A percentile compares a stretch with the other conserved stretches of the same genome.
Conservation (phyloP, 176 grass and related monocot genomes). For the Musa beccarii region DNA sequence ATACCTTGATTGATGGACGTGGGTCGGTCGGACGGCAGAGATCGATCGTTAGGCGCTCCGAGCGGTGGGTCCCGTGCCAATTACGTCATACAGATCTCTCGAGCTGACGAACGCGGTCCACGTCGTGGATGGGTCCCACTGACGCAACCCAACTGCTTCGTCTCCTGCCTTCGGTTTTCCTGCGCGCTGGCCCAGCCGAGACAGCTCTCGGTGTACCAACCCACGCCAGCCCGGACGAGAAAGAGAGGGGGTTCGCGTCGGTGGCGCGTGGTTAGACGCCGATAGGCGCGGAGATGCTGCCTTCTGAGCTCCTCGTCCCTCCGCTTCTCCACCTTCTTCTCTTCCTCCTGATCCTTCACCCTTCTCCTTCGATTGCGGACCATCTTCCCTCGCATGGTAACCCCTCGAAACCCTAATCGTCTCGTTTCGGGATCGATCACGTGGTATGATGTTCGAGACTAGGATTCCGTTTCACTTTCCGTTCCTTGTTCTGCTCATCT, state of each 20-base stretch:
- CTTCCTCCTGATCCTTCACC: not conserved
- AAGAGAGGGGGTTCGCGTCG: not conserved
- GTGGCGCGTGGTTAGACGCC: not conserved
- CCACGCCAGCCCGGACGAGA: not conserved
- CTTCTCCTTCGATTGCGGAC: not conserved
- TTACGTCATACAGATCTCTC: no score
- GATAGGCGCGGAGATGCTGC: conserved; percentile 2
- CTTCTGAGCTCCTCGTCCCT: not conserved
- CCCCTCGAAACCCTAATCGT: not conserved
- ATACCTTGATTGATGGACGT: no score
- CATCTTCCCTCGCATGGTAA: not conserved
- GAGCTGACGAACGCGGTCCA: no score
- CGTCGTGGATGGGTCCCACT: no score
- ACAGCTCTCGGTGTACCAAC: no score
- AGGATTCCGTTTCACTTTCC: not conserved
- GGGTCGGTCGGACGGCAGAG: no score
- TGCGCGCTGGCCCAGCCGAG: not conserved
- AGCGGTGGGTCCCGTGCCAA: no score
- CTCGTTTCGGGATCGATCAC: no score
- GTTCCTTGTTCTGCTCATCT: not conserved
- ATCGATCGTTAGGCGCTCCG: no score
- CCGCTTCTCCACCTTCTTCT: not conserved
- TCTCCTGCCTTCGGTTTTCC: not conserved
- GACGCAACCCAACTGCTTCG: no score
- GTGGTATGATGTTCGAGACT: not conserved